These are phyloP conservation scores for Triadica sebifera DNA, from an alignment of 345 rosid species.

Conservation along the genomic window DNA sequence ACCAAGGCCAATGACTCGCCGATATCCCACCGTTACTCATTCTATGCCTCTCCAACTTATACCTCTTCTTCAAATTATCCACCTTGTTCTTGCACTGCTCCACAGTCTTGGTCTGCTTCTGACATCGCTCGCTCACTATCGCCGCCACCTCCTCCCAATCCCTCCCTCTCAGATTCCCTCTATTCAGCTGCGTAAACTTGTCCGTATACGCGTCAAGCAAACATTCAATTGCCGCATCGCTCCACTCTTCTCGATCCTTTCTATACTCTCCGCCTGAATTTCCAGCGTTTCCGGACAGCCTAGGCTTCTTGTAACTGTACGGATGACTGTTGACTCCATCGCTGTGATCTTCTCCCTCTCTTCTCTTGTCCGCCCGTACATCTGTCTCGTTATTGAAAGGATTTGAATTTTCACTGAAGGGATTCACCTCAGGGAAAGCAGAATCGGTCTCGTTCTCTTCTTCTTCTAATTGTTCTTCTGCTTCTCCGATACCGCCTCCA, in stretches of 20 bases:
- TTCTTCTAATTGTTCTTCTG: constrained; percentile 30
- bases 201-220: constrained; percentile 76
- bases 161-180: constrained; percentile 86
- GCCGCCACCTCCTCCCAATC: constrained; percentile 97
- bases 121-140: constrained; percentile 56
- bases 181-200: constrained; percentile 68
- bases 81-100: constrained; percentile 89
- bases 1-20: constrained; percentile 89
- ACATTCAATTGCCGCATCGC: constrained; percentile 78
- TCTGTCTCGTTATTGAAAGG: constrained; percentile 35
- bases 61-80: constrained; percentile 88
- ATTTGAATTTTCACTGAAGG: constrained; percentile 38
- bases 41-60: constrained; percentile 78
- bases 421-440: constrained; percentile 50
- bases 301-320: constrained; percentile 49
- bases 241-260: constrained; percentile 96
- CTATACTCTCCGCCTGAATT: constrained; percentile 40
- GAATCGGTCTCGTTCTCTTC: constrained; percentile 46
- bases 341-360: constrained; percentile 49
- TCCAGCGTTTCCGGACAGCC: constrained; percentile 34
- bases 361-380: constrained; percentile 54
- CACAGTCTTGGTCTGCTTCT: constrained; percentile 61
- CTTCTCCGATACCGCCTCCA: constrained; percentile 35
- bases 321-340: constrained; percentile 47
- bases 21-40: constrained; percentile 46